phyloP scores from a whole-genome alignment of 495 filamentous ascomycete genomes.

The Gamarada debralockiae region DNA sequence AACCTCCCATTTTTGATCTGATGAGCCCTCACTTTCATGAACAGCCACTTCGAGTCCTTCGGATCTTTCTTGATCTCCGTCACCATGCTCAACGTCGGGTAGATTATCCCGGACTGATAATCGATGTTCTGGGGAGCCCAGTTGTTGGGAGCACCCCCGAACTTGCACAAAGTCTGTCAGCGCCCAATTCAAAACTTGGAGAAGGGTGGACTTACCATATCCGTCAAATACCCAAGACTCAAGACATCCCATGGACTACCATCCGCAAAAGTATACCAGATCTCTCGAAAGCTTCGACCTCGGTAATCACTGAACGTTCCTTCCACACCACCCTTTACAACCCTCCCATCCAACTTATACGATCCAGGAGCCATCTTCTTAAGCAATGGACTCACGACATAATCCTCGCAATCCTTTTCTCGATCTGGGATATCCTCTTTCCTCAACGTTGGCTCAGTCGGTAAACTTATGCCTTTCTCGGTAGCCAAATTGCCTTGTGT shows the following conservation, averaged over 20 bases:
- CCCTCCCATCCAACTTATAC: neutral
- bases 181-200: no score
- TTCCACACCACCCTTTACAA: neutral
- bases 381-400: neutral
- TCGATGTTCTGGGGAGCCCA: neutral
- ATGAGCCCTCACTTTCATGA: neutral
- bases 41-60: neutral
- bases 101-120: neutral
- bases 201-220: neutral
- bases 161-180: neutral
- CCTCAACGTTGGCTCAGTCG: neutral
- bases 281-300: neutral
- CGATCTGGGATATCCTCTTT: neutral
- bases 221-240: neutral
- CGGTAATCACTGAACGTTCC: neutral
- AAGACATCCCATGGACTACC: neutral
- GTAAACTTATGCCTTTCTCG: neutral
- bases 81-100: constrained; percentile 1
- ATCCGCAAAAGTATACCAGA: neutral
- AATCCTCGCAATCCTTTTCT: neutral
- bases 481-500: neutral
- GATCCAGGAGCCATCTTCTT: neutral
- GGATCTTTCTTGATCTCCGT: constrained; percentile 8
- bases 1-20: constrained; percentile 2
- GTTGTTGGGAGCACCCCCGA: neutral